Conservation (phyloP, 768 basidiomycete genomes). For the Boletus sp. region DNA sequence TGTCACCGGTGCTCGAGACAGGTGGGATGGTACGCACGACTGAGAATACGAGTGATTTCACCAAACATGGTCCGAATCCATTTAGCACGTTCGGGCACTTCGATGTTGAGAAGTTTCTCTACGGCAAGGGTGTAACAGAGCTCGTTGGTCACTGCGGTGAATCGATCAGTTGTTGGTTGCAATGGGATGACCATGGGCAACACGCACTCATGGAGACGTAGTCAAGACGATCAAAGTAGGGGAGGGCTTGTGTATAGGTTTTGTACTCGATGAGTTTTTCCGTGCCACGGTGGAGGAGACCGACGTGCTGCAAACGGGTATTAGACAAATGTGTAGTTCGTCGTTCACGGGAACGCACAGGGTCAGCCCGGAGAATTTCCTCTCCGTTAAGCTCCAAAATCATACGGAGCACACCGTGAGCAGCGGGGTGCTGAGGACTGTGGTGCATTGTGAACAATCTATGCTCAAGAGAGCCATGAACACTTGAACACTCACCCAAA, state of each 20-base stretch:
- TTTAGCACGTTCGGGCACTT: slow-evolving; percentile 94
- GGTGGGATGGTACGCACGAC: slow-evolving; percentile 55
- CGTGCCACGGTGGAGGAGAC: slow-evolving; percentile 94
- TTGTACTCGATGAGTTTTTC: slow-evolving; percentile 99
- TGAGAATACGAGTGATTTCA: slow-evolving; percentile 93
- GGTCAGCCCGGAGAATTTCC: slow-evolving; percentile 85
- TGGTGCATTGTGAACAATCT: neutral
- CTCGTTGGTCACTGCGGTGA: slow-evolving; percentile 91
- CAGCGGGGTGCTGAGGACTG: slow-evolving; percentile 92
- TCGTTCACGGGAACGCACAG: slow-evolving; percentile 43
- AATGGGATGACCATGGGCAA: slow-evolving; percentile 1
- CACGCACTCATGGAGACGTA: slow-evolving; percentile 97
- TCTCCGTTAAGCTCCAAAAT: slow-evolving; percentile 98
- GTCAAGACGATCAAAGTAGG: slow-evolving; percentile 98
- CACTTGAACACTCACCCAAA: slow-evolving; percentile 63
- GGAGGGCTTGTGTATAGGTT: slow-evolving; percentile 94
- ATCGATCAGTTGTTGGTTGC: slow-evolving; percentile 1
- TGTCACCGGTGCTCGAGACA: neutral
- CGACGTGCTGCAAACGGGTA: slow-evolving; percentile 68
- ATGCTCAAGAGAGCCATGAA: neutral
- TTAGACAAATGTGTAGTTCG: slow-evolving; percentile 3
- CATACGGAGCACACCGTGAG: slow-evolving; percentile 96
- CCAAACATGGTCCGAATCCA: slow-evolving; percentile 98
- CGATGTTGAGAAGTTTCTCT: slow-evolving; percentile 95
- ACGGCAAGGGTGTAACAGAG: slow-evolving; percentile 96